Evolutionary conservation across 441 rosid species (phyloP).

Genomic region (Geranium incanum): DNA sequence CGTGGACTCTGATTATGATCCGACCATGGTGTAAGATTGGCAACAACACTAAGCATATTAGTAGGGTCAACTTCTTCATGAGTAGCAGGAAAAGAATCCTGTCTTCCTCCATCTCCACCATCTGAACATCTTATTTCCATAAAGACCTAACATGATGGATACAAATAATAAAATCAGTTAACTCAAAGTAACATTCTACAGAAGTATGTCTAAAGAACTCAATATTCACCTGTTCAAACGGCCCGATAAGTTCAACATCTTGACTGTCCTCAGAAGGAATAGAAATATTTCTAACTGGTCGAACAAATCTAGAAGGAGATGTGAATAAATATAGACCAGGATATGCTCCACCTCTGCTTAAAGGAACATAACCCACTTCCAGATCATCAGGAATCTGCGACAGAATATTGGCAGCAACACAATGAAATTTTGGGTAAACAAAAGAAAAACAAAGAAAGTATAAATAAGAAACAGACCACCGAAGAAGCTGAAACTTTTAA

Average conservation of each 20-base stretch:
- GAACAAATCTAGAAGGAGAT: constrained; percentile 80
- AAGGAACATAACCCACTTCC: constrained; percentile 92
- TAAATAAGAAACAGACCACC: constrained; percentile 40
- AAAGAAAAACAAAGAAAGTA: constrained; percentile 6
- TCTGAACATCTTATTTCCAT: constrained; percentile 98
- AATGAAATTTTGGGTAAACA: constrained; percentile 10
- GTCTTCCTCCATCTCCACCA: constrained; percentile 68
- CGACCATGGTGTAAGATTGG: constrained; percentile 98
- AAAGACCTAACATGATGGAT: constrained; percentile 49
- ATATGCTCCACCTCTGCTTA: constrained; percentile 81
- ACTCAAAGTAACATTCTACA: not conserved
- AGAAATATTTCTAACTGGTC: constrained; percentile 74
- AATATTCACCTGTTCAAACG: constrained; percentile 81
- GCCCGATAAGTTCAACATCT: constrained; percentile 76
- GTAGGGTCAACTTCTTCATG: constrained; percentile 97
- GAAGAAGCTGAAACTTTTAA: constrained; percentile 75
- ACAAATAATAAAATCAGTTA: constrained; percentile 16
- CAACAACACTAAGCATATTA: constrained; percentile 94
- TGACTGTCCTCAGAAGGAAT: constrained; percentile 33
- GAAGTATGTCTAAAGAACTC: constrained; percentile 6
- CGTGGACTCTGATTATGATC: constrained; percentile 99
- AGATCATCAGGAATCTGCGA: constrained; percentile 86
- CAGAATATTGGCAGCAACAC: constrained; percentile 16
- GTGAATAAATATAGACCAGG: constrained; percentile 87
- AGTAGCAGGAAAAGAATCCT: constrained; percentile 55